Evolutionary conservation across 2,329 filamentous ascomycete species (phyloP).

Genomic region (Aspergillus transmontanensis): DNA sequence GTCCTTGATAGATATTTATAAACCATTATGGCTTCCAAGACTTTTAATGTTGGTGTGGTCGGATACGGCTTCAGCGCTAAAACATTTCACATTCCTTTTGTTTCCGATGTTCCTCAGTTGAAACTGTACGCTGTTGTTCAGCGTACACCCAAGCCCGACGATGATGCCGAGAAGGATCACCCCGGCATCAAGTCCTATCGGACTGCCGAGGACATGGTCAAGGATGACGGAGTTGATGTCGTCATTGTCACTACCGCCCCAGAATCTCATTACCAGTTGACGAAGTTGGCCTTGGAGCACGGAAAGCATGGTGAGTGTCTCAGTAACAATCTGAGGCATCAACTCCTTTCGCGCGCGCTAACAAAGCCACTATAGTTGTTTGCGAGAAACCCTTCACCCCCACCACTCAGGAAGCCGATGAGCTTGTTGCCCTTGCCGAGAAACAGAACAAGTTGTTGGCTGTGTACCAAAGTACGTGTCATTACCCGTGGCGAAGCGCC

Average conservation of each 20-base stretch:
- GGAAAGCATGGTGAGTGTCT: slow-evolving; percentile 64
- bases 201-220: slow-evolving; percentile 62
- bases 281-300: slow-evolving; percentile 65
- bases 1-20: background rate
- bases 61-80: slow-evolving; percentile 70
- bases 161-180: slow-evolving; percentile 71
- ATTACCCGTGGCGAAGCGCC: background rate
- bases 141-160: slow-evolving; percentile 63
- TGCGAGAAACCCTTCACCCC: slow-evolving; percentile 84
- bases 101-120: slow-evolving; percentile 65
- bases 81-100: slow-evolving; percentile 81
- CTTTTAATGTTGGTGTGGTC: slow-evolving; percentile 60
- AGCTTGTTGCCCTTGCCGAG: slow-evolving; percentile 60
- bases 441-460: slow-evolving; percentile 58
- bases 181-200: slow-evolving; percentile 67
- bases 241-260: slow-evolving; percentile 73
- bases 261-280: slow-evolving; percentile 68
- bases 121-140: slow-evolving; percentile 76
- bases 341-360: background rate
- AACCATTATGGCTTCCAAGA: slow-evolving; percentile 43
- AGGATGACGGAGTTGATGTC: slow-evolving; percentile 67
- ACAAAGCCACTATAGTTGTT: slow-evolving; percentile 53
- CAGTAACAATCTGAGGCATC: no score
- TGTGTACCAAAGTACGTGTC: slow-evolving; percentile 66
- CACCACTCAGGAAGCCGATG: slow-evolving; percentile 66